Evolutionary conservation across 108 stramenopile species (phyloP).

Genomic region (Parietichytrium sp.): DNA sequence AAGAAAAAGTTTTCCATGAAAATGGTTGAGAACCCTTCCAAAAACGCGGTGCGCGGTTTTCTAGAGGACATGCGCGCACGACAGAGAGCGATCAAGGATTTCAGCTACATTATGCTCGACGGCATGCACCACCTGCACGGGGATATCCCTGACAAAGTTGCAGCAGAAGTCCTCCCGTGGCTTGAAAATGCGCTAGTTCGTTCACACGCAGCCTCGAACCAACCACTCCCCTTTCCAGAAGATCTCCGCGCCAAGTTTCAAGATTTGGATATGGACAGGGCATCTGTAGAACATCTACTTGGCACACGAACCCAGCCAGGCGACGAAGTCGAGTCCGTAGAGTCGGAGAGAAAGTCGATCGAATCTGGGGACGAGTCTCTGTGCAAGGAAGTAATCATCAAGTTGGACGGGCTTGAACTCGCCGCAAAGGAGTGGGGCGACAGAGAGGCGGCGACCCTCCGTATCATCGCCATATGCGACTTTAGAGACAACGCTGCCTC

Average conservation of each 20-base stretch:
- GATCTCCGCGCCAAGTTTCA: background rate
- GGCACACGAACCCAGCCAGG: no score
- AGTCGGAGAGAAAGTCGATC: no score
- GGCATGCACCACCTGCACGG: conserved; percentile 19
- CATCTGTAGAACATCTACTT: no score
- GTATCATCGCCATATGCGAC: no score
- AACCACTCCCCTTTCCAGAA: no score
- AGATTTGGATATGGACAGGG: no score
- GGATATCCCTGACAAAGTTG: conserved; percentile 10
- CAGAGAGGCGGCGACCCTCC: no score
- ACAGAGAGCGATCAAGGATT: background rate
- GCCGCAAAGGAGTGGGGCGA: conserved; percentile 17
- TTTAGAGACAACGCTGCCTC: no score
- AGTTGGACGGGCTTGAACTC: conserved; percentile 4
- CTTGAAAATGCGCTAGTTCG: background rate
- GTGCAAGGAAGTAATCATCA: background rate
- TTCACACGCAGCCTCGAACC: background rate
- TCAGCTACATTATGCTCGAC: background rate
- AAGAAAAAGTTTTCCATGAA: background rate
- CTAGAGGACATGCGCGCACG: background rate
- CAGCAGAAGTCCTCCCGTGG: background rate
- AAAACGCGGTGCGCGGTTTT: background rate
- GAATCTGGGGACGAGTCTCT: background rate
- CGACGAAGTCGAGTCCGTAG: no score
- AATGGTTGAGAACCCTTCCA: background rate